Evolutionary conservation across 2,329 filamentous ascomycete genomes (phyloP).

Genomic region (Alternaria arborescens): DNA sequence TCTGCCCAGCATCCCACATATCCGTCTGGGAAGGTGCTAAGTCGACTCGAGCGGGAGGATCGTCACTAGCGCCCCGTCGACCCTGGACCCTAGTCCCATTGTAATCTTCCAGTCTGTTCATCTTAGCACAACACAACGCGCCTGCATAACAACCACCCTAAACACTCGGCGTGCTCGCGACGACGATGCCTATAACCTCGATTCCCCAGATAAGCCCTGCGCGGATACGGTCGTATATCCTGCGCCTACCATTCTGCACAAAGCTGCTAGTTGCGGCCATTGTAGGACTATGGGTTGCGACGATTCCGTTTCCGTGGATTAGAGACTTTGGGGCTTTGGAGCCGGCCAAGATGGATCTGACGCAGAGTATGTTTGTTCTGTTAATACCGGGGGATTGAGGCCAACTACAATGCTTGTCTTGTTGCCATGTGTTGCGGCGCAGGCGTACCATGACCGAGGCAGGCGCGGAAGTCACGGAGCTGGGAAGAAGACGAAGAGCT

Average conservation of each 20-base stretch:
- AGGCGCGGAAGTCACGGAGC: not conserved
- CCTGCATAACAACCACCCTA: conserved; percentile 19
- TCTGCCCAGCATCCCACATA: conserved; percentile 23
- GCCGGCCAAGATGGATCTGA: conserved; percentile 76
- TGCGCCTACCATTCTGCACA: conserved; percentile 88
- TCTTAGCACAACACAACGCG: conserved; percentile 20
- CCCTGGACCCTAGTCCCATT: conserved; percentile 24
- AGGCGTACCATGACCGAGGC: conserved; percentile 1
- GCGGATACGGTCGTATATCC: conserved; percentile 80
- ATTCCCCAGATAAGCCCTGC: conserved; percentile 71
- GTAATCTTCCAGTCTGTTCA: conserved; percentile 16
- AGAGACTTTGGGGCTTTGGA: conserved; percentile 80
- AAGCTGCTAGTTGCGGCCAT: conserved; percentile 73
- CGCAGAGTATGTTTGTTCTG: conserved; percentile 67
- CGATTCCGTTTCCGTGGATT: conserved; percentile 76
- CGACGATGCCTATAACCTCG: conserved; percentile 50
- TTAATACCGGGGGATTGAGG: not conserved
- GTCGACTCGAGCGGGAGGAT: conserved; percentile 23
- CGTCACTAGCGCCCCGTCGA: conserved; percentile 22
- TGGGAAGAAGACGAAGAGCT: conserved; percentile 15
- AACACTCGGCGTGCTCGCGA: conserved; percentile 20
- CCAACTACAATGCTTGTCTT: not conserved
- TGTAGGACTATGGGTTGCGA: conserved; percentile 72
- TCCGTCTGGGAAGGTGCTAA: conserved; percentile 22
- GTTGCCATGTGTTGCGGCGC: conserved; percentile 1